A percentile compares a stretch with the other conserved stretches of the same genome.
phyloP scores from a whole-genome alignment of 306 rosid species.

The Vachellia pachyceras region DNA sequence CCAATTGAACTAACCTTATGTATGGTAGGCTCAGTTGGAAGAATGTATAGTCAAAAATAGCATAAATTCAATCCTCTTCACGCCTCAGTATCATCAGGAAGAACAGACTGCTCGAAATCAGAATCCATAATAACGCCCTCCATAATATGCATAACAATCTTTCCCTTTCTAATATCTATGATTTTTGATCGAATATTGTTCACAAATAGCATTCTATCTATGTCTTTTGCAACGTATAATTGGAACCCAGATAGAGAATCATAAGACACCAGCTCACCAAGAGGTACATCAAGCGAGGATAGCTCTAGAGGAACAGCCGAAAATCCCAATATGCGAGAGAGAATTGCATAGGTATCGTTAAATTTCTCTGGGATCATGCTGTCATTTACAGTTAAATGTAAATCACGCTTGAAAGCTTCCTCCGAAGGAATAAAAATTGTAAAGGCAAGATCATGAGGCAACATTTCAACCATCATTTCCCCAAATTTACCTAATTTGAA shows the following conservation, averaged over 20 bases:
- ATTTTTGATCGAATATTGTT: slow-evolving; percentile 66
- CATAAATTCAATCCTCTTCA: slow-evolving; percentile 37
- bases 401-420: slow-evolving; percentile 72
- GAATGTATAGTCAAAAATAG: not conserved
- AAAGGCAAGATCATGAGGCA: slow-evolving; percentile 82
- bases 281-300: slow-evolving; percentile 45
- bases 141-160: too few species aligned
- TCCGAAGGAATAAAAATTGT: slow-evolving; percentile 76
- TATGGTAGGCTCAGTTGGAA: not conserved
- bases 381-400: slow-evolving; percentile 48
- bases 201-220: slow-evolving; percentile 67
- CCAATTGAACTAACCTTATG: not conserved
- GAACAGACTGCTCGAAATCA: slow-evolving; percentile 67
- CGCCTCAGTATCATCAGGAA: slow-evolving; percentile 45
- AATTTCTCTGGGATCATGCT: slow-evolving; percentile 58
- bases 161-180: slow-evolving; percentile 57
- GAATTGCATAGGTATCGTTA: slow-evolving; percentile 69
- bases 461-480: slow-evolving; percentile 79
- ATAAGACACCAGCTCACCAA: too few species aligned
- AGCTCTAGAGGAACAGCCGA: slow-evolving; percentile 69
- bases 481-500: slow-evolving; percentile 54
- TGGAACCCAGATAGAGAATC: too few species aligned
- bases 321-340: slow-evolving; percentile 74
- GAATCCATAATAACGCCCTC: slow-evolving; percentile 66
- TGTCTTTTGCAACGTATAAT: too few species aligned